These are phyloP conservation scores for Colletotrichum musae DNA, from an alignment of 2,329 filamentous ascomycete genomes.

Conservation along the genomic window DNA sequence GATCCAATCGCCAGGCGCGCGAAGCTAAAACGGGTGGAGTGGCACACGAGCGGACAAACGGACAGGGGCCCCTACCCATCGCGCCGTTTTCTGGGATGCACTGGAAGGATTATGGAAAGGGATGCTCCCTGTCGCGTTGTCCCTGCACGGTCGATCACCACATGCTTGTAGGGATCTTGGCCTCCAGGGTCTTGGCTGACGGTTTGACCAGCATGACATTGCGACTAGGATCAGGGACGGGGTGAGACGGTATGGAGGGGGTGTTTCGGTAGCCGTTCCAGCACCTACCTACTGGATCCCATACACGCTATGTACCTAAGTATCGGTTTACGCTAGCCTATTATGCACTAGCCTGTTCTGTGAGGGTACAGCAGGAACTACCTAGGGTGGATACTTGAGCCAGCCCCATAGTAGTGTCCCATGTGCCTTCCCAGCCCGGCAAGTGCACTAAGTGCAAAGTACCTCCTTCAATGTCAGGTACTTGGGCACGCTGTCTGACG, in stretches of 20 bases:
- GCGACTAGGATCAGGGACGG: not conserved
- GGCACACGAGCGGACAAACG: slow-evolving; percentile 29
- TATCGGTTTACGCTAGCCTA: too few species aligned
- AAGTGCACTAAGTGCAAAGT: too few species aligned
- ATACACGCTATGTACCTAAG: too few species aligned
- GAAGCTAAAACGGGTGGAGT: slow-evolving; percentile 22
- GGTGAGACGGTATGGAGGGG: not conserved
- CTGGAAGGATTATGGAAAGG: slow-evolving; percentile 9
- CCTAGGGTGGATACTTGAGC: too few species aligned
- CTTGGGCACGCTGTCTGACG: too few species aligned
- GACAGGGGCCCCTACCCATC: slow-evolving; percentile 21
- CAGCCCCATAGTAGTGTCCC: too few species aligned
- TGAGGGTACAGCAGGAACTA: too few species aligned
- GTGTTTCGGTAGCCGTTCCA: not conserved
- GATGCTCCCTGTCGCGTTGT: slow-evolving; percentile 17
- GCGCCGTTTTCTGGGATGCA: slow-evolving; percentile 26
- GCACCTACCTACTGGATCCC: too few species aligned
- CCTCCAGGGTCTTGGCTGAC: slow-evolving; percentile 32
- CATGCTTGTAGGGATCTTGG: slow-evolving; percentile 35
- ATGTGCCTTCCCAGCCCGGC: too few species aligned
- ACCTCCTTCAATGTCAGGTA: too few species aligned
- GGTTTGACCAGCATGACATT: not conserved
- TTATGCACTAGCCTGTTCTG: too few species aligned
- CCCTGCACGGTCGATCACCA: slow-evolving; percentile 40
- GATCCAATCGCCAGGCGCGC: slow-evolving; percentile 29